Percentiles rank a stretch among this genome's conserved stretches.
phyloP scores from a whole-genome alignment of 148 eudicot species.

The Pharnaceum exiguum region DNA sequence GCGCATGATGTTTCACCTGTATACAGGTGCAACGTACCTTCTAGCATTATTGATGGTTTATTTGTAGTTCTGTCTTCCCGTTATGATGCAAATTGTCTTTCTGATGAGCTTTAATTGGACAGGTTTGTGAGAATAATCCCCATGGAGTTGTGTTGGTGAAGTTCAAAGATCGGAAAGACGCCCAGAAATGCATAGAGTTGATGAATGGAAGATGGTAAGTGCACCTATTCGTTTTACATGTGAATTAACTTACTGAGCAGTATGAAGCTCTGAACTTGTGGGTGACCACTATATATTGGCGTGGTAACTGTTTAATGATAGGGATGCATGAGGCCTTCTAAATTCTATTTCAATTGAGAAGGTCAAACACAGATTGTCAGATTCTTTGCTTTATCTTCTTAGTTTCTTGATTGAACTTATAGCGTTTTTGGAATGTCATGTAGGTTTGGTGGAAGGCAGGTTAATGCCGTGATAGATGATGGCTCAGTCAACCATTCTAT shows the following conservation, averaged over 20 bases:
- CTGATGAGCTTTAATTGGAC: constrained; percentile 12
- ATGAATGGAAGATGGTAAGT: constrained; percentile 96
- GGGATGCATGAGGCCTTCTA: too few relatives aligned
- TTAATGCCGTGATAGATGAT: constrained; percentile 79
- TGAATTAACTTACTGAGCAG: not conserved
- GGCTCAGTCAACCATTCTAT: constrained; percentile 70
- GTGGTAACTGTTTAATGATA: too few relatives aligned
- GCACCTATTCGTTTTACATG: not conserved
- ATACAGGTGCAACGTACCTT: too few relatives aligned
- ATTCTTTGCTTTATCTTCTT: too few relatives aligned
- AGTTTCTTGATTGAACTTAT: not conserved
- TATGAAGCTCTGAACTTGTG: not conserved
- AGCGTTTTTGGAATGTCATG: too few relatives aligned
- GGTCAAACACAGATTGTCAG: too few relatives aligned
- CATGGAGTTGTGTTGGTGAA: constrained; percentile 93
- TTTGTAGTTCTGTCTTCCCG: too few relatives aligned
- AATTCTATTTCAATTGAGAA: too few relatives aligned
- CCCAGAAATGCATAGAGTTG: constrained; percentile 69
- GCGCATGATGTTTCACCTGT: too few relatives aligned
- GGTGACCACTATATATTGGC: too few relatives aligned
- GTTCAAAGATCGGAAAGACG: constrained; percentile 82
- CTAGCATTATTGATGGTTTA: too few relatives aligned
- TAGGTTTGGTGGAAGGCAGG: constrained; percentile 89
- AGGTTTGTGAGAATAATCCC: constrained; percentile 94
- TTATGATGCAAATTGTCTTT: too few relatives aligned